Base-by-base conservation (phyloP, 441 rosid genomes). In the Adansonia madagascariensis region DNA sequence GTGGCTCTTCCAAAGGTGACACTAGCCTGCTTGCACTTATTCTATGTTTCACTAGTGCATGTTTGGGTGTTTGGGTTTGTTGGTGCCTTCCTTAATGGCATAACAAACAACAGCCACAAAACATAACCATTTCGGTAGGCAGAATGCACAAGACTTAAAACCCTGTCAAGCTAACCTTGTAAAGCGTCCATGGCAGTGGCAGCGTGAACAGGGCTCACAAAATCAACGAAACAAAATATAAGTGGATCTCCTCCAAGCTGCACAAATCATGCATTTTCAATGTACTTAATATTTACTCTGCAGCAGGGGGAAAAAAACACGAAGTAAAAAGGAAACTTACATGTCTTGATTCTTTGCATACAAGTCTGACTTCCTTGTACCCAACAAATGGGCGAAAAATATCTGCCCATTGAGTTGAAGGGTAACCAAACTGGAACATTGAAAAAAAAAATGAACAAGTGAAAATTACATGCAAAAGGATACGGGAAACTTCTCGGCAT, bases 181-280 rank as follows among this genome's bases (percentile, higher is more conserved):
- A 90, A 85, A 68, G 94, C 92, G 83, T 89, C 90, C 88, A 85
- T 78, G 49, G 94, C 90, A 46, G 94, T 90, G 83, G 88, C 89
- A 27, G 91, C 31, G 2, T 27, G 31, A 1, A 2, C 89, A 67
- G 94, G 91, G 84, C 88, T 90, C 39, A 73, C 64, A 83, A 90
- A 90, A 80, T 90, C 92, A 83, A 90, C 94, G 83, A 90, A 90
- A 83, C 91, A 86, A 52, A 90, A 85, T 46, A 86, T 75, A 80
- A 89, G 62, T 0, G 86, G 90, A 68, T 88, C 89, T 78, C 88
- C 88, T 20, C 88, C 91, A 55, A 85, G 84, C 94, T 89, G 92
- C 87, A 75, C 20, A 46, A 61, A 44, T 46, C 52, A 69, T 10
- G 59, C 81, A 76, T 72, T 41, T 11, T 75, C 27, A 76, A 63